Percentiles rank a stretch among this genome's conserved stretches.
Evolutionary conservation across 345 rosid species (phyloP).

Genomic region (Moricandia moricandioides): DNA sequence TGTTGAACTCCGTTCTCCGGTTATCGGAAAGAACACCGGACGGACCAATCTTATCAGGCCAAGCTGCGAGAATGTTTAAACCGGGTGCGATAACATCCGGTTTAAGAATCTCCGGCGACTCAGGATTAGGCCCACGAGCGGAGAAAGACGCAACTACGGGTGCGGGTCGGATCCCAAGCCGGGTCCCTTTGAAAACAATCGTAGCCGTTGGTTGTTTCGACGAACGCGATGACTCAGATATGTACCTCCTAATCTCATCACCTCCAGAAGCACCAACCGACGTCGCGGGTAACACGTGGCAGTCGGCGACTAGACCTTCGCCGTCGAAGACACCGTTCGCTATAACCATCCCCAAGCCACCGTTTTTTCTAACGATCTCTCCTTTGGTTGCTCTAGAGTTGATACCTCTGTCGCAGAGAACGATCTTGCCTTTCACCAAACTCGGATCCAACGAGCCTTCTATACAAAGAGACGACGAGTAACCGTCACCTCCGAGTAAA

Average conservation of each 20-base stretch:
- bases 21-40: conserved; percentile 62
- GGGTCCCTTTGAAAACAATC: conserved; percentile 76
- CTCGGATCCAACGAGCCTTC: conserved; percentile 73
- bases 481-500: conserved; percentile 61
- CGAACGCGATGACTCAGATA: conserved; percentile 15
- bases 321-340: conserved; percentile 90
- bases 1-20: conserved; percentile 74
- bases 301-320: conserved; percentile 86
- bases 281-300: conserved; percentile 81
- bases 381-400: conserved; percentile 86
- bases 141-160: conserved; percentile 92
- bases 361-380: conserved; percentile 70
- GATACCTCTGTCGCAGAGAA: conserved; percentile 86
- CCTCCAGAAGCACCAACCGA: conserved; percentile 72
- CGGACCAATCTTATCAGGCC: conserved; percentile 85
- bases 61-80: conserved; percentile 87
- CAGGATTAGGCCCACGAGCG: conserved; percentile 79
- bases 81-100: conserved; percentile 93
- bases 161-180: conserved; percentile 62
- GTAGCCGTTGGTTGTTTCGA: conserved; percentile 60
- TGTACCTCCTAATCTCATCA: conserved; percentile 66
- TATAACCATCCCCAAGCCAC: conserved; percentile 86
- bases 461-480: conserved; percentile 71
- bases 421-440: conserved; percentile 63
- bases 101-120: conserved; percentile 75